A percentile compares a stretch with the other conserved stretches of the same genome.
Conservation (phyloP, 495 filamentous ascomycete genomes). For the Xylaria longipes region DNA sequence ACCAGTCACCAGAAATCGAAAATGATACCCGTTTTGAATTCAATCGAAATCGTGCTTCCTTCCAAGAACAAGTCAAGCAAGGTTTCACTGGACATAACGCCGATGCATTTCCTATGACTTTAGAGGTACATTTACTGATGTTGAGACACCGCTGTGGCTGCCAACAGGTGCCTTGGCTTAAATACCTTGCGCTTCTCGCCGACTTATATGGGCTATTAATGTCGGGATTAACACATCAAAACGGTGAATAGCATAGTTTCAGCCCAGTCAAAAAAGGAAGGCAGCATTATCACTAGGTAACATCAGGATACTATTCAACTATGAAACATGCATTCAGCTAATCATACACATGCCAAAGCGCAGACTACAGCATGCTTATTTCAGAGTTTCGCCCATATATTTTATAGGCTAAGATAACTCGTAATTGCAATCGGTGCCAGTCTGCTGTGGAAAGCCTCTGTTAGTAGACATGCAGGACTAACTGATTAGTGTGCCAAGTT, state of each 20-base stretch:
- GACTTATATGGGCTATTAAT: background rate
- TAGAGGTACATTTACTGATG: background rate
- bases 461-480: too few relatives aligned
- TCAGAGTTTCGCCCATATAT: background rate
- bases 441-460: background rate
- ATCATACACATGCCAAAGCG: background rate
- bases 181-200: background rate
- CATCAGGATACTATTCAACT: background rate
- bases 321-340: slow-evolving; percentile 6
- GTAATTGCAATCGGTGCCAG: background rate
- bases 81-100: background rate
- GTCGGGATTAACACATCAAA: slow-evolving; percentile 2
- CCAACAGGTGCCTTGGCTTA: background rate
- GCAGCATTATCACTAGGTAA: background rate
- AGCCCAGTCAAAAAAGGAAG: slow-evolving; percentile 1
- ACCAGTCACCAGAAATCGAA: background rate
- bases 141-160: background rate
- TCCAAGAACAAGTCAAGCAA: background rate
- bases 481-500: background rate
- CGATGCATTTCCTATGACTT: background rate
- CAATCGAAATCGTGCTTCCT: background rate
- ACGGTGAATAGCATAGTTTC: background rate
- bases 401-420: background rate
- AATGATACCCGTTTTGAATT: slow-evolving; percentile 7
- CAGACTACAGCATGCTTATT: background rate